Conservation (phyloP, 805 yeast genomes). For the Starmerella apicola region DNA sequence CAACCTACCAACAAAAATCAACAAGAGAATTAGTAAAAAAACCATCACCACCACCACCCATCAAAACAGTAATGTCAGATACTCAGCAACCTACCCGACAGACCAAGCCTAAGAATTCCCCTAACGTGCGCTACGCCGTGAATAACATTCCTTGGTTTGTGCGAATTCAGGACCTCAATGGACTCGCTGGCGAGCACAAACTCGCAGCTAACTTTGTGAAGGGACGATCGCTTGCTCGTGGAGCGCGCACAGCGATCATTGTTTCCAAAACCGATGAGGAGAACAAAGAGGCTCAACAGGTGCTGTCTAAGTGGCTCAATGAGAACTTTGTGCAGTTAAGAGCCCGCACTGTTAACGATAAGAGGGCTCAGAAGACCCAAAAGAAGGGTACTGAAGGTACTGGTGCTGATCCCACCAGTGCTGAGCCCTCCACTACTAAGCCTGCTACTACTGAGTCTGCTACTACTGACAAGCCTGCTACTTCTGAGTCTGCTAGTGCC, state of each 20-base stretch:
- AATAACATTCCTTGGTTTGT: neutral
- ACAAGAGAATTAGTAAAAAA: no score
- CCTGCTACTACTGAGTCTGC: no score
- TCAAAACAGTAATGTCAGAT: no score
- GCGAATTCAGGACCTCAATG: neutral
- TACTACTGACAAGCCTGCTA: no score
- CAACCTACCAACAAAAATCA: no score
- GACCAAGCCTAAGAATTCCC: neutral
- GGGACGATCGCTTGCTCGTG: neutral
- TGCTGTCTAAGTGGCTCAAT: constrained; percentile 1
- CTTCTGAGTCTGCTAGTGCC: no score
- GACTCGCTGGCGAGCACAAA: neutral
- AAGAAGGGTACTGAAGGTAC: no score
- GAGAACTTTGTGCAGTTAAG: neutral
- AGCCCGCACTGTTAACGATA: neutral
- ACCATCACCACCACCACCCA: no score
- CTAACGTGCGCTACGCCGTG: neutral
- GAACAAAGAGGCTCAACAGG: constrained; percentile 2
- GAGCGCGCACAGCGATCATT: constrained; percentile 3
- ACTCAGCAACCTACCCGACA: neutral
- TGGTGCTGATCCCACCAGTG: no score
- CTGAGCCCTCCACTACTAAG: no score
- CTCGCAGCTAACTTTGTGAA: constrained; percentile 1
- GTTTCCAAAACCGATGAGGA: constrained; percentile 1
- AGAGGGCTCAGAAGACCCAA: no score